Base-by-base conservation (phyloP, 2,329 filamentous ascomycete genomes). In the Cladosporium sp. region DNA sequence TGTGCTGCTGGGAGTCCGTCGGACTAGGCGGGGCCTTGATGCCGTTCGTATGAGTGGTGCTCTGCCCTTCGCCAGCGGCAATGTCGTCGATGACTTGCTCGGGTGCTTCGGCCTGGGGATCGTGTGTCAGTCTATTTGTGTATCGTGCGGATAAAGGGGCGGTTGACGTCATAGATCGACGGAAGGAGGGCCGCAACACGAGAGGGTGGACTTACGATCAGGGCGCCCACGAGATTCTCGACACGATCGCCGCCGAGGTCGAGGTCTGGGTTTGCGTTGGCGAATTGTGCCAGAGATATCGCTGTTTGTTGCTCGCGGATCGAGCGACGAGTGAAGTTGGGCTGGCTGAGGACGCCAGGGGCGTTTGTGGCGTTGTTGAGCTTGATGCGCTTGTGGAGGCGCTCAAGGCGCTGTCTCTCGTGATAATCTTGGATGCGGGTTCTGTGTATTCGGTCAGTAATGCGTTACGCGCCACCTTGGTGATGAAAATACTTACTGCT, bases 231-330 rank as follows among this genome's bases (percentile, higher is more conserved):
- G 65, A 91, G 82, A 59, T 76, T 77, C 63, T 81, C 76, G 48
- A 83, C 74, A 58, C 80, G 80, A 65, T 83, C 76, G 54, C 75
- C 72, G 65, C 74, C 79, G 58, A 88, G 74, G 34, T 81, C 79
- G 58, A 85, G 79, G 26, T 83, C 81, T 62, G 78, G 77, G 67
- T 83, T 80, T 69, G 82, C 81, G 63, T 81, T 81, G 57, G 82
- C 80, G 43, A 91, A 79, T 67, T 85, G 83, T 53, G 84, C 81
- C 34, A 92, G 81, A 67, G 86, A 88, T 66, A 91, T 81, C 5
- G 88, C 88, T 51, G 87, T 84, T 73, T 91, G 88, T 73, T 89
- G 84, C 75, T 91, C 86, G 61, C 84, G 82, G 23, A 91, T 77
- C n/a, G 78, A 80, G 58, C 79, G 80, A 63, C 78, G 76, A 68